Evolutionary conservation across 805 yeast species (phyloP).

Genomic region (Kluyveromyces siamensis): DNA sequence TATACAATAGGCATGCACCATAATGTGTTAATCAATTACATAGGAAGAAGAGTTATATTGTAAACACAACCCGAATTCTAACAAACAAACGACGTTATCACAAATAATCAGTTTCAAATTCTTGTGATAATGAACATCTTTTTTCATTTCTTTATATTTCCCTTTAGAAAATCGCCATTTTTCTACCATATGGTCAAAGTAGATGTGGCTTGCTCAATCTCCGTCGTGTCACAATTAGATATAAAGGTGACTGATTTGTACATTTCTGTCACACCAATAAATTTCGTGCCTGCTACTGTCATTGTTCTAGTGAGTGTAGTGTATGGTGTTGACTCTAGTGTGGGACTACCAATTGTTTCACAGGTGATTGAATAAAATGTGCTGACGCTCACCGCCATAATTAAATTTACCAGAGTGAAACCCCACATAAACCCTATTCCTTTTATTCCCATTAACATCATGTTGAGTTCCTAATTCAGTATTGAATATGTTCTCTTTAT

Average conservation of each 20-base stretch:
- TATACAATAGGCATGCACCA: too few relatives aligned
- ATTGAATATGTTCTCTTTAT: too few relatives aligned
- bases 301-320: constrained; percentile 13
- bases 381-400: background rate
- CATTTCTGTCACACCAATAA: constrained; percentile 15
- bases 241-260: constrained; percentile 18
- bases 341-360: constrained; percentile 13
- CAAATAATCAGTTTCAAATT: background rate
- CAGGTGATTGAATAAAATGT: constrained; percentile 8
- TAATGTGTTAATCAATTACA: background rate
- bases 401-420: background rate
- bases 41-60: background rate
- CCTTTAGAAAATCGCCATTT: background rate
- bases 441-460: background rate
- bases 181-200: constrained; percentile 2
- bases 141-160: background rate
- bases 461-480: too few relatives aligned
- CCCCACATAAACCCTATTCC: background rate
- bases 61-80: background rate
- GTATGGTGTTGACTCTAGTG: constrained; percentile 19
- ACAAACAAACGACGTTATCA: background rate
- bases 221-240: constrained; percentile 13
- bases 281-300: constrained; percentile 10
- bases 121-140: background rate
- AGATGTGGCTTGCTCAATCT: constrained; percentile 1